phyloP scores from a whole-genome alignment of 2,329 filamentous ascomycete genomes.

The Scedosporium boydii region DNA sequence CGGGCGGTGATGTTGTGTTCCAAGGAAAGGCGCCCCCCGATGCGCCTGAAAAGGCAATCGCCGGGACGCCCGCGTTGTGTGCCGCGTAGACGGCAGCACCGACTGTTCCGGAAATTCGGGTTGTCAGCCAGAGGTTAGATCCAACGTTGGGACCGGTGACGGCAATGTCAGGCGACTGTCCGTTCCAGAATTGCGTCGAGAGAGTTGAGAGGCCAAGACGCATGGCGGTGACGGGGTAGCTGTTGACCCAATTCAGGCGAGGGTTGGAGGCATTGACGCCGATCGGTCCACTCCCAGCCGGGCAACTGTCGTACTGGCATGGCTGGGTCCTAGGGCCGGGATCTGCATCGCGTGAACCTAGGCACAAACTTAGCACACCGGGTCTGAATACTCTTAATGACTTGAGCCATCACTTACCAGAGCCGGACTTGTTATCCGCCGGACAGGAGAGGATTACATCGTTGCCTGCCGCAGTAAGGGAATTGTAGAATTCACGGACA shows the following conservation, averaged over 20 bases:
- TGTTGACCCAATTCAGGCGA: slow-evolving; percentile 63
- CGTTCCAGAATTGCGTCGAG: slow-evolving; percentile 41
- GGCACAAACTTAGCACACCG: slow-evolving; percentile 2
- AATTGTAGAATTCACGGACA: slow-evolving; percentile 48
- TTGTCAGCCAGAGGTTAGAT: slow-evolving; percentile 45
- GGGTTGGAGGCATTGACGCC: slow-evolving; percentile 48
- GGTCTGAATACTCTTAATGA: background rate
- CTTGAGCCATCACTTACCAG: slow-evolving; percentile 29
- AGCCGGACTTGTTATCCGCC: slow-evolving; percentile 58
- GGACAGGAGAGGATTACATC: slow-evolving; percentile 56
- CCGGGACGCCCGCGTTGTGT: slow-evolving; percentile 44
- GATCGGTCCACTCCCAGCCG: slow-evolving; percentile 41
- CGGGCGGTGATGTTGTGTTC: slow-evolving; percentile 40
- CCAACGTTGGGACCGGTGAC: slow-evolving; percentile 55
- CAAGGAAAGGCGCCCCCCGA: slow-evolving; percentile 41
- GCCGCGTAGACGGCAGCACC: slow-evolving; percentile 53
- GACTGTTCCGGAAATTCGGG: slow-evolving; percentile 56
- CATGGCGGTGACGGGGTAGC: slow-evolving; percentile 55
- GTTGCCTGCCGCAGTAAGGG: slow-evolving; percentile 45
- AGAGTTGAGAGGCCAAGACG: slow-evolving; percentile 51
- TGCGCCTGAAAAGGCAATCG: slow-evolving; percentile 57
- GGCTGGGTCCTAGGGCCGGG: slow-evolving; percentile 23
- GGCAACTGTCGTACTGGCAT: slow-evolving; percentile 56
- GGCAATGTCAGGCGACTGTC: slow-evolving; percentile 48
- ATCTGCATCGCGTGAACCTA: slow-evolving; percentile 33